These are phyloP conservation scores for Pichia sp. DNA, from an alignment of 1,139 yeast species.

Conservation along the genomic window DNA sequence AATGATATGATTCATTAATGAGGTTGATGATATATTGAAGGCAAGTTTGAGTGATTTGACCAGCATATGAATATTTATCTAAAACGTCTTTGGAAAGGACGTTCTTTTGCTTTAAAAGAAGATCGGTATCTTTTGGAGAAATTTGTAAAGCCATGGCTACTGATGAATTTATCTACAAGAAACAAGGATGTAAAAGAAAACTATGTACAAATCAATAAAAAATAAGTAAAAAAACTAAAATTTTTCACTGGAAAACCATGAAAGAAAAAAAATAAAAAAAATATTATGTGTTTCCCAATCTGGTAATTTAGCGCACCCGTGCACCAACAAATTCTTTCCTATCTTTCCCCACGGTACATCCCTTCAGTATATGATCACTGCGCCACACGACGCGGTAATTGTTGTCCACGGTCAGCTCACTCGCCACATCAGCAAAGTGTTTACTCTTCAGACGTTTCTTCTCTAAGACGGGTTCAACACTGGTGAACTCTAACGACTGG, in stretches of 20 bases:
- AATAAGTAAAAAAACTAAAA: constrained; percentile 3
- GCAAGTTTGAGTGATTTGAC: constrained; percentile 86
- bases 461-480: constrained; percentile 6
- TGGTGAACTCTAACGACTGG: neutral
- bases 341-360: neutral
- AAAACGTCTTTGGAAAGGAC: constrained; percentile 53
- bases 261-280: constrained; percentile 1
- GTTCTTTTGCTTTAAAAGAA: constrained; percentile 69
- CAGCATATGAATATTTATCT: constrained; percentile 84
- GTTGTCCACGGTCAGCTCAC: constrained; percentile 20
- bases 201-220: neutral
- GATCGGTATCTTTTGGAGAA: constrained; percentile 49
- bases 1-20: constrained; percentile 67
- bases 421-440: constrained; percentile 33
- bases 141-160: constrained; percentile 26
- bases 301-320: constrained; percentile 8
- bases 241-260: neutral
- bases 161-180: neutral
- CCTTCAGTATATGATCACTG: neutral
- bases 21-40: constrained; percentile 58
- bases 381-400: constrained; percentile 6
- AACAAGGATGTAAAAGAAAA: neutral
- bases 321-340: constrained; percentile 3
- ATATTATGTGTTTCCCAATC: neutral
- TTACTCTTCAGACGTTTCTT: constrained; percentile 33